These are phyloP conservation scores for Thelonectria rubi DNA, from an alignment of 2,329 filamentous ascomycete species.

Conservation along the genomic window DNA sequence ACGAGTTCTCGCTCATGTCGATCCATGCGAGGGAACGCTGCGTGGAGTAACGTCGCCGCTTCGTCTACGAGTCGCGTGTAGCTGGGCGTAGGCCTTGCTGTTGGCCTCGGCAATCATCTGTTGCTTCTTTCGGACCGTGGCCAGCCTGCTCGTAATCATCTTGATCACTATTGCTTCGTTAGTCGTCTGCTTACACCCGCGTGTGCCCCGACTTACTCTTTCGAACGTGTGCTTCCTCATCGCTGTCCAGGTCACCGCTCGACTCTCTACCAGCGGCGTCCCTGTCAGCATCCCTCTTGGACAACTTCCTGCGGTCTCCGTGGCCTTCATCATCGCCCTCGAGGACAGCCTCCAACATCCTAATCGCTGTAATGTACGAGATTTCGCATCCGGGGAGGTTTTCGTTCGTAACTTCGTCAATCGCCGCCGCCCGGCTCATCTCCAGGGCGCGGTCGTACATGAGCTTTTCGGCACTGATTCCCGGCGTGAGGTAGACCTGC, in stretches of 20 bases:
- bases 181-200: slow-evolving; percentile 23
- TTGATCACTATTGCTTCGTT: slow-evolving; percentile 61
- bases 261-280: slow-evolving; percentile 44
- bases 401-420: slow-evolving; percentile 93
- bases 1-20: slow-evolving; percentile 42
- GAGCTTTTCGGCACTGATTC: slow-evolving; percentile 92
- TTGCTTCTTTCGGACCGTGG: slow-evolving; percentile 67
- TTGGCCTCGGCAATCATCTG: slow-evolving; percentile 68
- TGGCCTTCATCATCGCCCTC: slow-evolving; percentile 76
- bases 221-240: slow-evolving; percentile 77
- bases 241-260: slow-evolving; percentile 65
- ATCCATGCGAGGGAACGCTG: slow-evolving; percentile 60
- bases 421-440: slow-evolving; percentile 93
- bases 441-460: slow-evolving; percentile 98
- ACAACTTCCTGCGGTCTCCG: slow-evolving; percentile 42
- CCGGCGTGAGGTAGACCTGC: slow-evolving; percentile 84
- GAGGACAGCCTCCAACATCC: slow-evolving; percentile 93
- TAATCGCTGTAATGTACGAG: slow-evolving; percentile 90
- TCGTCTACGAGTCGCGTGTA: slow-evolving; percentile 56
- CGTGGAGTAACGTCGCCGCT: slow-evolving; percentile 66
- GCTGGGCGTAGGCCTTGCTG: slow-evolving; percentile 55
- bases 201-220: slow-evolving; percentile 65
- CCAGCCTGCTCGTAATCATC: slow-evolving; percentile 68
- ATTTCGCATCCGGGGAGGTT: slow-evolving; percentile 89
- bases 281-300: slow-evolving; percentile 53